Conservation (phyloP, 179 eudicot genomes). For the Heliamphora pulchella region DNA sequence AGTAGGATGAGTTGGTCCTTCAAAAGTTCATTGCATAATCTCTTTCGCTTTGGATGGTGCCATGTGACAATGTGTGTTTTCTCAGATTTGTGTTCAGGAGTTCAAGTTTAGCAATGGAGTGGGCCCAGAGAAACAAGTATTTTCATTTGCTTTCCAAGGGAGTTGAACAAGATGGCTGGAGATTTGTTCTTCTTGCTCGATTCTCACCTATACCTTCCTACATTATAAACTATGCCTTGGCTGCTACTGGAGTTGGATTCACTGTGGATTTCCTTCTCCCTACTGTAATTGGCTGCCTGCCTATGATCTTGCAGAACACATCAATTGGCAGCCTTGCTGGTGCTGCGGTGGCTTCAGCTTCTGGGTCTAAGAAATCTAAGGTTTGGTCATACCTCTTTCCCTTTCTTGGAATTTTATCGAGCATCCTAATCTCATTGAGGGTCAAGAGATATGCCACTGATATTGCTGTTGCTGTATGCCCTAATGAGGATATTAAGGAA, state of each 20-base stretch:
- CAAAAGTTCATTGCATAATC: not conserved
- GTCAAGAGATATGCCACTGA: conserved; percentile 50
- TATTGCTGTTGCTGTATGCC: conserved; percentile 32
- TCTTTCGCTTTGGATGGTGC: not conserved
- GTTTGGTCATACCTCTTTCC: conserved; percentile 71
- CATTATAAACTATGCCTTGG: conserved; percentile 74
- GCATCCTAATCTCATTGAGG: conserved; percentile 65
- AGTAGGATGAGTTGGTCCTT: not conserved
- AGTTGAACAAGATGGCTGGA: conserved; percentile 85
- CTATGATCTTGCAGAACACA: conserved; percentile 93
- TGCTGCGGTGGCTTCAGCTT: conserved; percentile 72
- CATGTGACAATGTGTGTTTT: not conserved
- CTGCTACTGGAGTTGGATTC: conserved; percentile 65
- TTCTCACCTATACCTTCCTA: conserved; percentile 91
- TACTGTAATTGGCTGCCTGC: conserved; percentile 72
- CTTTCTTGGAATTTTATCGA: conserved; percentile 62
- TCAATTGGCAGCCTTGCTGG: conserved; percentile 92
- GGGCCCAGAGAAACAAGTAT: conserved; percentile 61
- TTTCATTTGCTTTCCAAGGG: conserved; percentile 64
- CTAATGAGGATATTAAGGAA: conserved; percentile 17
- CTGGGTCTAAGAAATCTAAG: conserved; percentile 59
- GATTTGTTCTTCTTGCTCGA: conserved; percentile 83
- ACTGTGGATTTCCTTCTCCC: conserved; percentile 73
- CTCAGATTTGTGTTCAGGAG: conserved; percentile 54
- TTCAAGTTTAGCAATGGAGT: conserved; percentile 54